A percentile compares a stretch with the other conserved stretches of the same genome.
Conservation (phyloP, 2,329 filamentous ascomycete genomes). For the Stemphylium lycopersici region DNA sequence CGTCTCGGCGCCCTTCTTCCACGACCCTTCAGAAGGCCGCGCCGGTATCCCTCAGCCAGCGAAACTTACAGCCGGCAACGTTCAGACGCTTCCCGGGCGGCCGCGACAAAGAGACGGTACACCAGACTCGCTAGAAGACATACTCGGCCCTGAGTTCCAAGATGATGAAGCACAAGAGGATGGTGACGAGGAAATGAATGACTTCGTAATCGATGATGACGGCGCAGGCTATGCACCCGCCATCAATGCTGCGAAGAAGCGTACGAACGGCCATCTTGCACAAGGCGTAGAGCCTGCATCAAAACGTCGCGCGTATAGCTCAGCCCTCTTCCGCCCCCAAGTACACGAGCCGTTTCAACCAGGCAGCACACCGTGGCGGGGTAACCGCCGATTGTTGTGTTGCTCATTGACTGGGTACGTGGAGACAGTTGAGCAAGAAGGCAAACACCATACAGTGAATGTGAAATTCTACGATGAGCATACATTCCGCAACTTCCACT, state of each 20-base stretch:
- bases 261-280: slow-evolving; percentile 57
- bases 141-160: slow-evolving; percentile 69
- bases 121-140: slow-evolving; percentile 79
- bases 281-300: slow-evolving; percentile 51
- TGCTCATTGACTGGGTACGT: slow-evolving; percentile 93
- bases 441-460: slow-evolving; percentile 83
- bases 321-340: slow-evolving; percentile 62
- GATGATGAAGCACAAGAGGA: slow-evolving; percentile 56
- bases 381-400: slow-evolving; percentile 90
- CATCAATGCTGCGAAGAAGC: slow-evolving; percentile 68
- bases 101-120: slow-evolving; percentile 63
- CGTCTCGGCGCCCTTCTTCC: slow-evolving; percentile 84
- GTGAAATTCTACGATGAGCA: slow-evolving; percentile 98
- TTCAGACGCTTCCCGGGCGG: slow-evolving; percentile 58
- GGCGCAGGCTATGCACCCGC: slow-evolving; percentile 80
- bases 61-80: slow-evolving; percentile 62
- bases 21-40: slow-evolving; percentile 75
- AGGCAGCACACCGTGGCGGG: slow-evolving; percentile 93
- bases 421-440: slow-evolving; percentile 96
- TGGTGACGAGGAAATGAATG: slow-evolving; percentile 59
- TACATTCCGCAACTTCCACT: slow-evolving; percentile 91
- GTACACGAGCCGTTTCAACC: slow-evolving; percentile 89
- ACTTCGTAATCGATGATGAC: slow-evolving; percentile 94
- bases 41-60: slow-evolving; percentile 64
- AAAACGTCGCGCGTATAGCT: slow-evolving; percentile 60